Evolutionary conservation across 208 protist genomes (phyloP), one percentile per base, ranked within the genome.

Genomic region (Leptomonas seymouri): DNA sequence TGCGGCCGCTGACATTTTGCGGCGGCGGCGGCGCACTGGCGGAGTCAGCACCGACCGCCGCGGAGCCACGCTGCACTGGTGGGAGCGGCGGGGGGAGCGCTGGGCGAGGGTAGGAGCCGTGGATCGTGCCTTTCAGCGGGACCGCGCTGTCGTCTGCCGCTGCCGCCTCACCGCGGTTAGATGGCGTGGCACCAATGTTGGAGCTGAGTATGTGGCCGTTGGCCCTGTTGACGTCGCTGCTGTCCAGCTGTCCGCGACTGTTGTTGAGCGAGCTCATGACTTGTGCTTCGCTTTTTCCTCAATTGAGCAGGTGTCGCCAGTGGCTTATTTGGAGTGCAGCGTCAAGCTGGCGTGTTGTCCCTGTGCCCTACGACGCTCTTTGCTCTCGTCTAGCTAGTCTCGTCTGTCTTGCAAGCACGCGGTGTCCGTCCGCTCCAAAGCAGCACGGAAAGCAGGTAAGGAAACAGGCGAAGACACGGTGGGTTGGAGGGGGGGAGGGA

Each of bases 1-100:
- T 34, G 44, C 45, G 41, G 18, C 25, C 16, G 39, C 39, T 0
- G n/a, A 34, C 31, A 45, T 27, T 58, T 18, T 34, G 50, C 48
- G 15, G 41, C 30, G 48, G 62, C n/a, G 46, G 56, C 41, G 23
- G 48, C 18, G 68, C 4, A 16, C 46, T 61, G 28, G 59, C 49
- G 34, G 34, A 39, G 34, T 39, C 34, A 9, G 34, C 34, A 9
- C 34, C 34, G 3, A 9, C 34, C 7, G 9, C 9, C 20, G 68
- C 60, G n/a, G 67, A 66, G 36, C 74, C 64, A 23, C 79, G 79
- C 18, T 74, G 71, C 48, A 78, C 68, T 6, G 70, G 74, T 45
- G 79, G 70, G 30, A 68, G 71, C 1, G 67, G 61, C 12, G 70
- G 71, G 18, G 77, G 69, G 15, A 70, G 67, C 12, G 75, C 41